These are phyloP conservation scores for Apiospora phragmitis DNA, from an alignment of 2,329 filamentous ascomycete genomes.

Conservation along the genomic window DNA sequence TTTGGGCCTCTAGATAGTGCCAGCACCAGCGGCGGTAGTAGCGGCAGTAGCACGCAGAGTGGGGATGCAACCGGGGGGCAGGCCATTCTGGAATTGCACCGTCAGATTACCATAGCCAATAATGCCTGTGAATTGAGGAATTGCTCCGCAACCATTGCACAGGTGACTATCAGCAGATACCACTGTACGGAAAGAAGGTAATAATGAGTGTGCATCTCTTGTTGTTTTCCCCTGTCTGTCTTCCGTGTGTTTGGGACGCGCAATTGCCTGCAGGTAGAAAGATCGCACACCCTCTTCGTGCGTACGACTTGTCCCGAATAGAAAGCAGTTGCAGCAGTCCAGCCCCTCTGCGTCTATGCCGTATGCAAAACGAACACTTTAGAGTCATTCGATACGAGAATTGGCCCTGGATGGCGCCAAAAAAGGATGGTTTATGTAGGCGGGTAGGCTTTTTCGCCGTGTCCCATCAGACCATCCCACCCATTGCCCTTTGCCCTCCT, in stretches of 20 bases:
- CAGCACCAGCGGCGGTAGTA: neutral
- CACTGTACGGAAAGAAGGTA: neutral
- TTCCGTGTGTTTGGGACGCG: neutral
- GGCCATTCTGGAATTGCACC: slow-evolving; percentile 1
- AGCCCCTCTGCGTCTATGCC: neutral
- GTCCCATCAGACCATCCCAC: neutral
- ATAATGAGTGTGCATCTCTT: neutral
- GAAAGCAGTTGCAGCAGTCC: neutral
- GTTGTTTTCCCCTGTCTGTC: neutral
- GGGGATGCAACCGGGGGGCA: neutral
- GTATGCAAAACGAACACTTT: neutral
- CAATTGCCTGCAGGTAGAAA: neutral
- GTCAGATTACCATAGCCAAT: slow-evolving; percentile 1
- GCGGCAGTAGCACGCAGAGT: neutral
- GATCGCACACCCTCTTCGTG: neutral
- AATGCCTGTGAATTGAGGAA: neutral
- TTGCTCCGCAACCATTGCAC: neutral
- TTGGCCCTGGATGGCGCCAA: neutral
- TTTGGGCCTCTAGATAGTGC: neutral
- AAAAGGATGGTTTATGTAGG: neutral
- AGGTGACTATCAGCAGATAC: neutral
- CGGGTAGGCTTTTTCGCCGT: neutral
- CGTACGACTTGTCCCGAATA: slow-evolving; percentile 4
- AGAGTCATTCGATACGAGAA: slow-evolving; percentile 3
- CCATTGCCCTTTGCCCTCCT: too few relatives aligned